Conservation (phyloP, 2,329 filamentous ascomycete genomes). For the Rhytidhysteron rufulum region DNA sequence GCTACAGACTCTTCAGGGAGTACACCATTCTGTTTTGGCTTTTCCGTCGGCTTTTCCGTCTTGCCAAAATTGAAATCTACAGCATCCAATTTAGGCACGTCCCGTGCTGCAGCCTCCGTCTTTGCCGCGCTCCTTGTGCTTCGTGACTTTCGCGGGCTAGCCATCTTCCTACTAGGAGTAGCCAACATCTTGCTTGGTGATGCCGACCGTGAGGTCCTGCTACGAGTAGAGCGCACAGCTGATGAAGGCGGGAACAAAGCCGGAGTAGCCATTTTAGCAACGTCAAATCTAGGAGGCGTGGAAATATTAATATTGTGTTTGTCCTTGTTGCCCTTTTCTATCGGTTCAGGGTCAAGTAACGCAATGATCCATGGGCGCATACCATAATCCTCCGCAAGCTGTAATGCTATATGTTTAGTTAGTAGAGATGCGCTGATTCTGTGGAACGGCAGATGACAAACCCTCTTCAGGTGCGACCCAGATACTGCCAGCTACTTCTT, state of each 20-base stretch:
- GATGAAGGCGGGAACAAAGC: constrained; percentile 30
- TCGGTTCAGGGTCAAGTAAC: constrained; percentile 84
- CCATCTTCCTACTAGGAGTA: constrained; percentile 43
- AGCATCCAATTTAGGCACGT: too few species aligned
- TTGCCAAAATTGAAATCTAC: too few species aligned
- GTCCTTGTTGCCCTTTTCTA: constrained; percentile 62
- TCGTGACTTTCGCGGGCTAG: constrained; percentile 53
- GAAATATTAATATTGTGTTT: constrained; percentile 68
- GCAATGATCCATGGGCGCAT: constrained; percentile 86
- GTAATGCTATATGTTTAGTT: constrained; percentile 64
- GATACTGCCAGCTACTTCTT: constrained; percentile 94
- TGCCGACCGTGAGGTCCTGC: constrained; percentile 56
- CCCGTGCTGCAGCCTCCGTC: constrained; percentile 17
- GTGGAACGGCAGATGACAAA: constrained; percentile 39
- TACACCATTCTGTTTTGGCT: too few species aligned
- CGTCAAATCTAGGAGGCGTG: constrained; percentile 75
- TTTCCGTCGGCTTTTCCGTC: too few species aligned
- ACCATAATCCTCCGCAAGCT: constrained; percentile 80
- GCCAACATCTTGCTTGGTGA: constrained; percentile 54
- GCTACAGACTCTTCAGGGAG: constrained; percentile 20
- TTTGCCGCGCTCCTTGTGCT: constrained; percentile 38
- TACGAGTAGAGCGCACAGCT: constrained; percentile 38
- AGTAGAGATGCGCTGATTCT: too few species aligned
- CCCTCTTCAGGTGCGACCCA: constrained; percentile 82
- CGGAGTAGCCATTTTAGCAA: constrained; percentile 40